Conservation (phyloP, 306 rosid genomes). For the Rubus parviflorus region DNA sequence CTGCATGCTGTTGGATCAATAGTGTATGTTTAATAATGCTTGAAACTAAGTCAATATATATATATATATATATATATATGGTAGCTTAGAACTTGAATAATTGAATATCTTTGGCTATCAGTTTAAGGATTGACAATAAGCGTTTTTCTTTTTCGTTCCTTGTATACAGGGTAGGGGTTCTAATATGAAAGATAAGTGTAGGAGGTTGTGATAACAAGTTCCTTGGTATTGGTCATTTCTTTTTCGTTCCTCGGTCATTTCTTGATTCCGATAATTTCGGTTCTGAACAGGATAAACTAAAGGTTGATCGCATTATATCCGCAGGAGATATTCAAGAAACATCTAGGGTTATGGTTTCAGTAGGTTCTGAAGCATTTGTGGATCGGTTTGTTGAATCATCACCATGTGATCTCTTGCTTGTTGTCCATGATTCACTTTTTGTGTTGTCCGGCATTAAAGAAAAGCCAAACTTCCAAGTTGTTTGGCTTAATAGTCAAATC, state of each 20-base stretch:
- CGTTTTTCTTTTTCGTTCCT: background rate
- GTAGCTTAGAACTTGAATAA: background rate
- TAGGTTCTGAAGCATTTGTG: constrained; percentile 73
- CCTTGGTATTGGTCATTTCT: constrained; percentile 22
- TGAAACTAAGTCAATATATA: too few species aligned
- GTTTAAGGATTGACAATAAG: background rate
- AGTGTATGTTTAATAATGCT: background rate
- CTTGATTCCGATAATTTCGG: constrained; percentile 49
- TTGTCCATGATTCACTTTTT: constrained; percentile 75
- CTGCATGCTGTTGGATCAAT: background rate
- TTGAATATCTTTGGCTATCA: background rate
- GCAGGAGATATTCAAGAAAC: constrained; percentile 58
- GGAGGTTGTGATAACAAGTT: background rate
- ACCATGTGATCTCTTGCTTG: constrained; percentile 42
- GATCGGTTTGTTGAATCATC: constrained; percentile 52
- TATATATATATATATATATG: too few species aligned
- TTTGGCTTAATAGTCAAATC: too few species aligned
- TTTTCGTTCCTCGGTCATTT: constrained; percentile 53
- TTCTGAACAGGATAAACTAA: constrained; percentile 27
- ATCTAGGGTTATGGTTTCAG: constrained; percentile 70
- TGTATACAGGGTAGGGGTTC: background rate
- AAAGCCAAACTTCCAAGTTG: constrained; percentile 19
- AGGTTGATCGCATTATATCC: constrained; percentile 49
- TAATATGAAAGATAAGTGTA: background rate
- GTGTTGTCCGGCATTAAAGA: constrained; percentile 64